A percentile compares a stretch with the other conserved stretches of the same genome.
These are phyloP conservation scores for Grifola frondosa DNA, from an alignment of 1,284 basidiomycete genomes.

Conservation along the genomic window DNA sequence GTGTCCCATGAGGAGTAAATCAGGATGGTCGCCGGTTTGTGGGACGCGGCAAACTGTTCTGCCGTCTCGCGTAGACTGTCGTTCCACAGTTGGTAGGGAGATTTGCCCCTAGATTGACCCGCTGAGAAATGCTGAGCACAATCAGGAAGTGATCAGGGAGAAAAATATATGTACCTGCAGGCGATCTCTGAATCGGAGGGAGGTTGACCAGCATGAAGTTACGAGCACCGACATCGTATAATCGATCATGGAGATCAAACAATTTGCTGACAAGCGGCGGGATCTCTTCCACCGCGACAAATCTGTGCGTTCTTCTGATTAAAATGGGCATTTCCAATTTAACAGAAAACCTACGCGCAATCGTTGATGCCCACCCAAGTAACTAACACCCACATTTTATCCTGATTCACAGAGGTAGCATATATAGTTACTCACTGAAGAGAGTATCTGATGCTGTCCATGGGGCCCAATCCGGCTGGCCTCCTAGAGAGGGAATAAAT, in stretches of 20 bases:
- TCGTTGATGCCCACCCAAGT: conserved; percentile 66
- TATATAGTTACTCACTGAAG: conserved; percentile 42
- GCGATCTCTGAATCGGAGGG: conserved; percentile 51
- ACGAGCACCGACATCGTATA: conserved; percentile 49
- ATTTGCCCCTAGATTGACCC: no score
- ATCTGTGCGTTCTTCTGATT: conserved; percentile 10
- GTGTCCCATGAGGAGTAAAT: conserved; percentile 46
- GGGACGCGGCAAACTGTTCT: conserved; percentile 36
- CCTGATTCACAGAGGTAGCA: no score
- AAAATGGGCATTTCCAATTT: conserved; percentile 18
- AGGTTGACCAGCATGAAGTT: conserved; percentile 62
- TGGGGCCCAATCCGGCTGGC: conserved; percentile 37
- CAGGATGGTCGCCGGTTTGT: conserved; percentile 45
- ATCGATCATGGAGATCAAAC: conserved; percentile 40
- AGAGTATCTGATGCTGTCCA: conserved; percentile 42
- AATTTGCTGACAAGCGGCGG: conserved; percentile 29
- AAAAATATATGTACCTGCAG: conserved; percentile 34
- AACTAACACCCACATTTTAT: no score
- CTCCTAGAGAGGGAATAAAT: conserved; percentile 38
- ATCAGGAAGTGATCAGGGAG: background rate
- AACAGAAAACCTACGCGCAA: no score
- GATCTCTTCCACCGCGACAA: conserved; percentile 10
- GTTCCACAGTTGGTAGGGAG: conserved; percentile 50
- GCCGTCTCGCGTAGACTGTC: conserved; percentile 30
- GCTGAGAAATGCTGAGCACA: no score